A percentile compares a stretch with the other conserved stretches of the same genome.
These are phyloP conservation scores for Podila epigama DNA, from an alignment of 192 early-diverging fungal species.

Conservation along the genomic window DNA sequence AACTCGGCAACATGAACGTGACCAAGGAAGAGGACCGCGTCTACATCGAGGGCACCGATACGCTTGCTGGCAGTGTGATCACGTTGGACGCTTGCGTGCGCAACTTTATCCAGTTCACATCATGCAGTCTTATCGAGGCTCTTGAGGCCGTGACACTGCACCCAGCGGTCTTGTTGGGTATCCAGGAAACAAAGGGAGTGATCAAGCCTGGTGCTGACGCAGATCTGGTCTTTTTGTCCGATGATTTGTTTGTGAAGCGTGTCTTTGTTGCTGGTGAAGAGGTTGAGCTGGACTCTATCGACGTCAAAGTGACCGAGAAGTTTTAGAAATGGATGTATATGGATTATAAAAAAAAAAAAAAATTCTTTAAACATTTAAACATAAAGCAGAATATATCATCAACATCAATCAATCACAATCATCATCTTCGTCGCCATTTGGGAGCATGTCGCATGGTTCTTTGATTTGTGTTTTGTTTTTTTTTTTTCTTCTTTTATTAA, in stretches of 20 bases:
- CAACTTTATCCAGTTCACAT: slow-evolving; percentile 82
- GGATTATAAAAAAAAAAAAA: not conserved
- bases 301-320: slow-evolving; percentile 43
- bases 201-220: slow-evolving; percentile 78
- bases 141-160: slow-evolving; percentile 82
- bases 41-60: slow-evolving; percentile 78
- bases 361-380: not conserved
- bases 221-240: slow-evolving; percentile 77
- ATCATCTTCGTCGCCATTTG: not conserved
- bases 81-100: slow-evolving; percentile 77
- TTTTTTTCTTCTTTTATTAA: not conserved
- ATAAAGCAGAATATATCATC: not conserved
- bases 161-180: slow-evolving; percentile 78
- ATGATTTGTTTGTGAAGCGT: slow-evolving; percentile 67
- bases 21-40: slow-evolving; percentile 68
- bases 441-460: too few relatives aligned
- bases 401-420: not conserved
- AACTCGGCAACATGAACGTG: slow-evolving; percentile 72
- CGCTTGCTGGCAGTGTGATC: slow-evolving; percentile 74
- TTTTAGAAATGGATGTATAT: slow-evolving; percentile 16
- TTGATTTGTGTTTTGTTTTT: not conserved
- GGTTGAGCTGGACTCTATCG: slow-evolving; percentile 50
- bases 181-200: slow-evolving; percentile 75
- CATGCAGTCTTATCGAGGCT: slow-evolving; percentile 77
- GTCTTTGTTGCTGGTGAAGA: slow-evolving; percentile 78